phyloP scores from a whole-genome alignment of 768 basidiomycete genomes.

The Agrocybe chaxingu region DNA sequence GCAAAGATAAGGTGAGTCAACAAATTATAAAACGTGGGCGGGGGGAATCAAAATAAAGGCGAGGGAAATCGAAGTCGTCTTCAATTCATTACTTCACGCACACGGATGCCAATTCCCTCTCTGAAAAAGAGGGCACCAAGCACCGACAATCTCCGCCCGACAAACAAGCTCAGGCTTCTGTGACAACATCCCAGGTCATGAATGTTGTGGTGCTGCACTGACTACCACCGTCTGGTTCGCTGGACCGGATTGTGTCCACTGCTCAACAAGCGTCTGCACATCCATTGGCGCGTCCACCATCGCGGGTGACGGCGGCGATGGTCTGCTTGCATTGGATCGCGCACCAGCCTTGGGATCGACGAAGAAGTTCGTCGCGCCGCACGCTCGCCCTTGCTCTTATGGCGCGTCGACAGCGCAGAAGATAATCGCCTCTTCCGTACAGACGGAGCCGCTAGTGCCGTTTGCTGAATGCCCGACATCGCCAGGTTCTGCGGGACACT shows the following conservation, averaged over 20 bases:
- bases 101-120: no score
- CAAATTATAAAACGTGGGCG: no score
- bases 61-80: no score
- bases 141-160: no score
- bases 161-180: no score
- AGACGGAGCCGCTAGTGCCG: conserved; percentile 41
- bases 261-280: conserved; percentile 53
- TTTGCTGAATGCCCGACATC: conserved; percentile 33
- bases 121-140: no score
- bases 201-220: conserved; percentile 11
- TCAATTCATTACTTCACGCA: no score
- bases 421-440: conserved; percentile 6
- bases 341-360: no score
- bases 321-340: conserved; percentile 22
- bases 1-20: no score
- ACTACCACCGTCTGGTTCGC: conserved; percentile 55
- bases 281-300: conserved; percentile 21
- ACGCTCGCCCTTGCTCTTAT: conserved; percentile 12
- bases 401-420: neutral
- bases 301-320: conserved; percentile 30
- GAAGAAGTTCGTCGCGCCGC: conserved; percentile 2
- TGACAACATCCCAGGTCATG: neutral
- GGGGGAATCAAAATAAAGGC: no score
- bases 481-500: conserved; percentile 16
- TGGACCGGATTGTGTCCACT: conserved; percentile 56